phyloP scores from a whole-genome alignment of 371 early-diverging fungal species.

The Syncephalastrum sp. region DNA sequence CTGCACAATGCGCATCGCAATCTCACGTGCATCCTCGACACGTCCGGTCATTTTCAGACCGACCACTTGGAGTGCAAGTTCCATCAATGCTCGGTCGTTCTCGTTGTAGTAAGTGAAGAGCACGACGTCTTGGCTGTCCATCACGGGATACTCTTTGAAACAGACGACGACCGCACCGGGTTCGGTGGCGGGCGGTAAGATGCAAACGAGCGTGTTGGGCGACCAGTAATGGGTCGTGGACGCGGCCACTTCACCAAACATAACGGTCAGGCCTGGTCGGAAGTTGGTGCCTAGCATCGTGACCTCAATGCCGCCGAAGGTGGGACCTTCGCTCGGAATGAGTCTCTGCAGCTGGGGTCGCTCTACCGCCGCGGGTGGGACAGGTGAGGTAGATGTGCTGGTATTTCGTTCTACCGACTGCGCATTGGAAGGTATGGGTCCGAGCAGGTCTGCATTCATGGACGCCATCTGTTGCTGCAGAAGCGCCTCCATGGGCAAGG shows the following conservation, averaged over 20 bases:
- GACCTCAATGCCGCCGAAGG: slow-evolving; percentile 82
- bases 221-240: slow-evolving; percentile 71
- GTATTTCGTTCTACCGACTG: not conserved
- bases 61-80: slow-evolving; percentile 84
- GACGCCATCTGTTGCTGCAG: slow-evolving; percentile 2
- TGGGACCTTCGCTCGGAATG: slow-evolving; percentile 78
- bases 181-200: slow-evolving; percentile 73
- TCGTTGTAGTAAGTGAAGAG: slow-evolving; percentile 67
- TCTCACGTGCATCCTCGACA: slow-evolving; percentile 70
- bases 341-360: slow-evolving; percentile 52
- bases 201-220: slow-evolving; percentile 75
- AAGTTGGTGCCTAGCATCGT: slow-evolving; percentile 82
- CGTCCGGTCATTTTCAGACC: slow-evolving; percentile 82
- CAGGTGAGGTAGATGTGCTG: slow-evolving; percentile 18
- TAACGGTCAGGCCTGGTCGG: slow-evolving; percentile 59
- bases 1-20: slow-evolving; percentile 75
- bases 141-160: slow-evolving; percentile 61
- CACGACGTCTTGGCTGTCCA: slow-evolving; percentile 49
- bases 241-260: slow-evolving; percentile 62
- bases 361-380: slow-evolving; percentile 29
- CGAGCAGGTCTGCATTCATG: too few relatives aligned
- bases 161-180: slow-evolving; percentile 81
- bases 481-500: not conserved
- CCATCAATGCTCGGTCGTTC: slow-evolving; percentile 84
- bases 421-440: not conserved